Conservation (phyloP, 2,329 filamentous ascomycete species). For the Ophiostoma tasmaniense region DNA sequence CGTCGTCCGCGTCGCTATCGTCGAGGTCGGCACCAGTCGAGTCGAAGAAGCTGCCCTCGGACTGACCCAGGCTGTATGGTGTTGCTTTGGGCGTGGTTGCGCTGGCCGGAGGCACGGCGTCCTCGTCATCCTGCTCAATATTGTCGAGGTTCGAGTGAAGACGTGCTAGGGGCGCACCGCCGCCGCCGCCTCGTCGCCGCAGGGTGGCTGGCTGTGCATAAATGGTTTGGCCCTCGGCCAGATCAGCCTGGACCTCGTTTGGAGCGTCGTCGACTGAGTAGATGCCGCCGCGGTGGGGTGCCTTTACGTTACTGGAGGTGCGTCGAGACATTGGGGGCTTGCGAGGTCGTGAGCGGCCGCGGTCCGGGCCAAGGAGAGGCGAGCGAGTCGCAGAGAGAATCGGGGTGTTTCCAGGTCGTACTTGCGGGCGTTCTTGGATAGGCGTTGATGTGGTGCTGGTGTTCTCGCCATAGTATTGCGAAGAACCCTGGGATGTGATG, state of each 20-base stretch:
- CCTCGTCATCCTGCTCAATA: slow-evolving; percentile 23
- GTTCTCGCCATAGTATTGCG: slow-evolving; percentile 17
- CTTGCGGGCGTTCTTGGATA: slow-evolving; percentile 32
- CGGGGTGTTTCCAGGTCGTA: slow-evolving; percentile 28
- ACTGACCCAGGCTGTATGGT: slow-evolving; percentile 4
- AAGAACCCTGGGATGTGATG: slow-evolving; percentile 13
- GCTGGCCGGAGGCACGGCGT: slow-evolving; percentile 10
- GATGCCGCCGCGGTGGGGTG: slow-evolving; percentile 71
- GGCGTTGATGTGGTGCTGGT: slow-evolving; percentile 16
- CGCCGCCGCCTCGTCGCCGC: slow-evolving; percentile 10
- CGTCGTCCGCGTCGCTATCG: slow-evolving; percentile 6
- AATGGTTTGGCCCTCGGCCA: slow-evolving; percentile 38
- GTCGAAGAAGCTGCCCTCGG: slow-evolving; percentile 9
- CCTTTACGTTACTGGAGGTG: slow-evolving; percentile 60
- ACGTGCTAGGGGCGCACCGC: slow-evolving; percentile 21
- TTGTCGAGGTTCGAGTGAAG: slow-evolving; percentile 26
- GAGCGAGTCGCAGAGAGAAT: slow-evolving; percentile 33
- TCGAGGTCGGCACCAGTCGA: not conserved
- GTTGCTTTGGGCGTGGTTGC: slow-evolving; percentile 6
- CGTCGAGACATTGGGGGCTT: slow-evolving; percentile 69
- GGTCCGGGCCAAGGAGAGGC: slow-evolving; percentile 38
- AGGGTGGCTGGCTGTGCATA: slow-evolving; percentile 20
- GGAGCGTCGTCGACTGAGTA: slow-evolving; percentile 89
- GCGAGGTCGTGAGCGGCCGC: slow-evolving; percentile 47
- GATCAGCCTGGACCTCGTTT: slow-evolving; percentile 67